Percentiles rank a stretch among this genome's conserved stretches.
These are phyloP conservation scores for Sergeia podlipaevii DNA, from an alignment of 208 protist genomes.

Conservation along the genomic window DNA sequence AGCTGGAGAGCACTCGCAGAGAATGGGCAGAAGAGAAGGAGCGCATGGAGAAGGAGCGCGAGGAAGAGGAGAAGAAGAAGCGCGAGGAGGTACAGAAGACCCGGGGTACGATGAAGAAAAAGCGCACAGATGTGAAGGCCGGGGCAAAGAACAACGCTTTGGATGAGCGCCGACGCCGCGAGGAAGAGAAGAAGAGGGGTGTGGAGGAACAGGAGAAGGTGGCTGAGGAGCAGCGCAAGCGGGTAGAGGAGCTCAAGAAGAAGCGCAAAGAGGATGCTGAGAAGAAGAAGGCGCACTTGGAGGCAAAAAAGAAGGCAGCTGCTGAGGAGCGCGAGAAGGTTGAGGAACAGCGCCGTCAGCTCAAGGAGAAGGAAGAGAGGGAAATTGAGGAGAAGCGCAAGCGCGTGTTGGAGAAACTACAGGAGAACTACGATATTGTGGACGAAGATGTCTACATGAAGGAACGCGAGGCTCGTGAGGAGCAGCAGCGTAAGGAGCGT, in stretches of 20 bases:
- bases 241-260: slow-evolving; percentile 3
- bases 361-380: slow-evolving; percentile 39
- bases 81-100: slow-evolving; percentile 15
- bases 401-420: slow-evolving; percentile 36
- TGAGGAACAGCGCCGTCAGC: slow-evolving; percentile 33
- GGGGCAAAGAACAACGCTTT: not conserved
- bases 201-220: slow-evolving; percentile 3
- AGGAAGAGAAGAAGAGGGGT: not conserved
- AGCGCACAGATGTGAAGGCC: slow-evolving; percentile 8
- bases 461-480: slow-evolving; percentile 28
- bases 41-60: slow-evolving; percentile 8
- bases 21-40: slow-evolving; percentile 28
- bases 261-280: slow-evolving; percentile 8
- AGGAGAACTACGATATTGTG: slow-evolving; percentile 59
- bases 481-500: slow-evolving; percentile 24
- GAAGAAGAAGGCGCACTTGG: slow-evolving; percentile 20
- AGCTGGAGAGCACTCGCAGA: slow-evolving; percentile 14
- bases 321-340: slow-evolving; percentile 30
- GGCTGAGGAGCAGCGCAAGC: slow-evolving; percentile 3
- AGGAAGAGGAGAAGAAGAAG: slow-evolving; percentile 19
- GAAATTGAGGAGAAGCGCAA: slow-evolving; percentile 45
- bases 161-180: not conserved
- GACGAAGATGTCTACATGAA: slow-evolving; percentile 37
- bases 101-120: slow-evolving; percentile 13
- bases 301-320: slow-evolving; percentile 25